Percentiles rank a stretch among this genome's conserved stretches.
Conservation (phyloP, 192 early-diverging fungal species). For the Phlyctochytrium bullatum region DNA sequence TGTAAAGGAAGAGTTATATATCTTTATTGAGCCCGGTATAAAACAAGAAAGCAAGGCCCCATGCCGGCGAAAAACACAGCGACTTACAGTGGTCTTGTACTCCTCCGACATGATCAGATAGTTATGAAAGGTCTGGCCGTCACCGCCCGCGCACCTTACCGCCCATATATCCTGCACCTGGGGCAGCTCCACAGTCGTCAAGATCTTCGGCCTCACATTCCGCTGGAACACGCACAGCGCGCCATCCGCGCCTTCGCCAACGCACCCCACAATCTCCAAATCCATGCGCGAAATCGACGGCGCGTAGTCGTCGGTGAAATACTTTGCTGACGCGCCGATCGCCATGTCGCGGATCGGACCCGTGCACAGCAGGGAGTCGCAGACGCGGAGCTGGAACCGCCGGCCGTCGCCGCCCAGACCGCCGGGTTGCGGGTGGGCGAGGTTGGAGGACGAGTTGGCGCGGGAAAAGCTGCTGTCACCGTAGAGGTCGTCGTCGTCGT, state of each 20-base stretch:
- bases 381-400: slow-evolving; percentile 62
- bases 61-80: slow-evolving; percentile 10
- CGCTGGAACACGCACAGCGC: slow-evolving; percentile 58
- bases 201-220: slow-evolving; percentile 59
- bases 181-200: slow-evolving; percentile 52
- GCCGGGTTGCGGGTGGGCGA: slow-evolving; percentile 16
- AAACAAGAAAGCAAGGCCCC: neutral
- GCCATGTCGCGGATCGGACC: slow-evolving; percentile 77
- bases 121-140: slow-evolving; percentile 26
- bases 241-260: slow-evolving; percentile 56
- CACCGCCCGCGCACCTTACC: slow-evolving; percentile 47
- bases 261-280: slow-evolving; percentile 61
- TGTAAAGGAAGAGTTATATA: neutral
- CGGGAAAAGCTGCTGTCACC: slow-evolving; percentile 20
- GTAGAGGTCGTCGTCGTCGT: slow-evolving; percentile 39
- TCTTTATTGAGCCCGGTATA: no score
- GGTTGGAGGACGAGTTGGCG: neutral
- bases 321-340: slow-evolving; percentile 57
- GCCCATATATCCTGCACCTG: slow-evolving; percentile 67
- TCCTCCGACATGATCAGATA: slow-evolving; percentile 66
- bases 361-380: slow-evolving; percentile 73
- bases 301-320: slow-evolving; percentile 27
- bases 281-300: slow-evolving; percentile 21
- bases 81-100: slow-evolving; percentile 59
- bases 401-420: slow-evolving; percentile 27